A percentile compares a stretch with the other conserved stretches of the same genome.
Conservation (phyloP, 345 rosid genomes). For the Diplotaxis tenuifolia region DNA sequence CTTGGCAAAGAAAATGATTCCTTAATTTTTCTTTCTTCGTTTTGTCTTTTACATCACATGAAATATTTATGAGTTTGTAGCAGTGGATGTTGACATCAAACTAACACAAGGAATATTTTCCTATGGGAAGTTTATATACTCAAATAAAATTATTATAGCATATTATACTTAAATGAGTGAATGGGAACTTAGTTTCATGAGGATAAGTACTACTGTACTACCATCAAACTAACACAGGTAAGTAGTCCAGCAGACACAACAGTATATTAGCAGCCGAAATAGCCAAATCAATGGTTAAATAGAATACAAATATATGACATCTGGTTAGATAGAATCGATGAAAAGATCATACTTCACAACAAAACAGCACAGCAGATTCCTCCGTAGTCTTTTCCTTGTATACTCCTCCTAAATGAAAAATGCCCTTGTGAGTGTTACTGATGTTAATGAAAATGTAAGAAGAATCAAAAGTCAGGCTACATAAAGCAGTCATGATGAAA, state of each 20-base stretch:
- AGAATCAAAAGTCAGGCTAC: slow-evolving; percentile 1
- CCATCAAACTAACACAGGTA: too few relatives aligned
- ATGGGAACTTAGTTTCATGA: not conserved
- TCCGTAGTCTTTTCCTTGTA: slow-evolving; percentile 75
- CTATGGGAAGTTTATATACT: not conserved
- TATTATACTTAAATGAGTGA: not conserved
- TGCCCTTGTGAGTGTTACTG: not conserved
- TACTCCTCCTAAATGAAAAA: slow-evolving; percentile 47
- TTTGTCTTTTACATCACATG: too few relatives aligned
- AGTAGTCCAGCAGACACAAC: too few relatives aligned
- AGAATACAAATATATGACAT: slow-evolving; percentile 18
- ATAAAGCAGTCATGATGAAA: too few relatives aligned
- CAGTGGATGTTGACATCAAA: not conserved
- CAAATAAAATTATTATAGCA: not conserved
- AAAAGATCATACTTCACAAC: slow-evolving; percentile 66
- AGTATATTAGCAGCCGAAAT: too few relatives aligned
- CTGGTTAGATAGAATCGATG: not conserved
- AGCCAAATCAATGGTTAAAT: too few relatives aligned
- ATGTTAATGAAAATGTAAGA: not conserved
- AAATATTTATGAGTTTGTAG: too few relatives aligned
- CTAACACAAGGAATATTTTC: not conserved
- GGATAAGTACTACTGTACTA: not conserved
- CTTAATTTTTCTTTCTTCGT: too few relatives aligned
- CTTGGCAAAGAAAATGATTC: too few relatives aligned
- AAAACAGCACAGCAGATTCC: slow-evolving; percentile 88